Conservation (phyloP, 208 protist genomes). For the Herpetomonas samuelpessoai region DNA sequence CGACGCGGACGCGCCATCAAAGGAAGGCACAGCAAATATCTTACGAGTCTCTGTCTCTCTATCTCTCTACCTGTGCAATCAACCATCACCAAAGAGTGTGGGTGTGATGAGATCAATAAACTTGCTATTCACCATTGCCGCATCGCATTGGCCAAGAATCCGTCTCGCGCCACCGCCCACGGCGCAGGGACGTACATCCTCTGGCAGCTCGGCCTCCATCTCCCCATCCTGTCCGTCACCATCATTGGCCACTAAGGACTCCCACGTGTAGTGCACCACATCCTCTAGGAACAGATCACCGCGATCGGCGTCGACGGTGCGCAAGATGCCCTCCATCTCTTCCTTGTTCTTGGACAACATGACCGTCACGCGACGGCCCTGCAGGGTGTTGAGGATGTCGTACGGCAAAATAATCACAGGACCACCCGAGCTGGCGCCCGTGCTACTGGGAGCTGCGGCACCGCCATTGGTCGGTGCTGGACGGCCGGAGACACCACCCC, state of each 20-base stretch:
- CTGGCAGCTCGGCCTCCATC: not conserved
- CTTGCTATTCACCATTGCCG: constrained; percentile 70
- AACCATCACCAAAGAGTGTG: constrained; percentile 30
- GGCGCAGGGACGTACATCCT: not conserved
- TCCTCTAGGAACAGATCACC: constrained; percentile 71
- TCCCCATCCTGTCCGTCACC: not conserved
- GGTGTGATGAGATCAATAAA: constrained; percentile 73
- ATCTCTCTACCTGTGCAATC: too few species aligned
- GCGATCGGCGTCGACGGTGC: constrained; percentile 63
- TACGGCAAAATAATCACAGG: constrained; percentile 57
- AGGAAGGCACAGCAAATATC: too few species aligned
- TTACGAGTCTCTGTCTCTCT: too few species aligned
- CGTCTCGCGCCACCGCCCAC: constrained; percentile 33
- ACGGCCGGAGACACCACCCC: not conserved
- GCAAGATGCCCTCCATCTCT: constrained; percentile 67
- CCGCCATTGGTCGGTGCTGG: not conserved
- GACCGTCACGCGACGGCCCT: constrained; percentile 71
- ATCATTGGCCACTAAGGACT: constrained; percentile 1
- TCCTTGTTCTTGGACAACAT: constrained; percentile 45
- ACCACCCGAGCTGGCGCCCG: not conserved
- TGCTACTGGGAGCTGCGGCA: constrained; percentile 6
- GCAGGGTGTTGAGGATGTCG: constrained; percentile 61
- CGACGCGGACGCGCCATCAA: too few species aligned
- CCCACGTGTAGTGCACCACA: constrained; percentile 61
- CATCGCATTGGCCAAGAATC: constrained; percentile 35